These are phyloP conservation scores for fission yeast (Schizosaccharomyces pombe) DNA, from an alignment of 805 yeast species.

Conservation along the genomic window DNA sequence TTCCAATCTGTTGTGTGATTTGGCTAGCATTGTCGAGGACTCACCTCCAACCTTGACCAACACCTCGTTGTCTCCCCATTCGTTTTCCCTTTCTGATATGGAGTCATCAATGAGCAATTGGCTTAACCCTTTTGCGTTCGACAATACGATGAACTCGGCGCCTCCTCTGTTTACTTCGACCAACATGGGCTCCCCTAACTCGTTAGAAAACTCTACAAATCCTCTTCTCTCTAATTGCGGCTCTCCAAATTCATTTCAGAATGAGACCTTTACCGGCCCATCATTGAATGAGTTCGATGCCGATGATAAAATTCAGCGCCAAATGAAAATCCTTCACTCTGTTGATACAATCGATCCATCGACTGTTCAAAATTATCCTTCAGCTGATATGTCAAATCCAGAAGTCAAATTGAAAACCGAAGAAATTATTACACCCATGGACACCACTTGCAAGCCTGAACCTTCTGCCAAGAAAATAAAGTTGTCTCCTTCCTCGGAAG, in stretches of 20 bases:
- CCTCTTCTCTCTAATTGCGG: neutral
- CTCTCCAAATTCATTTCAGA: neutral
- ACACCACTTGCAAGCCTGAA: too few species aligned
- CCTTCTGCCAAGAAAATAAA: too few species aligned
- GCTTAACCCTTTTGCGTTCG: neutral
- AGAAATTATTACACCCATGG: too few species aligned
- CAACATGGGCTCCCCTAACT: neutral
- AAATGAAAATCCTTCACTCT: neutral
- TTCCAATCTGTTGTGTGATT: neutral
- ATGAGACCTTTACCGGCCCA: neutral
- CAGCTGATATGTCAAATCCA: too few species aligned
- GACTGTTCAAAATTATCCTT: neutral
- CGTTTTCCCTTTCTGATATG: neutral
- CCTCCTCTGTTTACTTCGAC: neutral
- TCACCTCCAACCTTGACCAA: constrained; percentile 3
- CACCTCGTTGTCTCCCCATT: constrained; percentile 1
- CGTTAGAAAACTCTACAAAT: neutral
- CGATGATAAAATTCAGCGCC: neutral
- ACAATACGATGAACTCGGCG: neutral
- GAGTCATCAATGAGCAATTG: neutral
- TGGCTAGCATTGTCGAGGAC: neutral
- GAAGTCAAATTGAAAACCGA: too few species aligned
- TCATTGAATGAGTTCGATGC: neutral
- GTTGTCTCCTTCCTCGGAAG: too few species aligned
- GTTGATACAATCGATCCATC: neutral